Evolutionary conservation across 129 eudicot genomes (phyloP), one percentile per base, ranked within the genome.

Genomic region (Flaveria trinervia): DNA sequence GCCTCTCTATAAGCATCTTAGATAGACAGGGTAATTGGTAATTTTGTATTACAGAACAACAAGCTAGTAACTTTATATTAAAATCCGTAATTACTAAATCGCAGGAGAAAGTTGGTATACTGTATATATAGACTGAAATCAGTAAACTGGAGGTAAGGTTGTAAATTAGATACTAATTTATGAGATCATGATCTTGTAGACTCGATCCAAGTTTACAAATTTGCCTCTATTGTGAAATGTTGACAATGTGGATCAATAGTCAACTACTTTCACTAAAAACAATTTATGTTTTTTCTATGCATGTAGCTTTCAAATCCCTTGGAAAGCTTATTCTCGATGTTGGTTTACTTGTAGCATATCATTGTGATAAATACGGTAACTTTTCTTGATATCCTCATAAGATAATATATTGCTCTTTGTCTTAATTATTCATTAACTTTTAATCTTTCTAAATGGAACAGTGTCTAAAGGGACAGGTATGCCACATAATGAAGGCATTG

Each of bases 301-400:
- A 15, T 82, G 84, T 79, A 92, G 96, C 94, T 56, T 93, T 93
- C 49, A 93, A 93, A 83, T 83, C 90, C 23, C 88, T 93, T 66
- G 98, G 98, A 70, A 87, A 86, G 92, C 82, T 93, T 87, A 88
- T 93, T 72, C 79, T 88, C 33, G 96, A 93, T 77, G 96, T 93
- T 17, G 98, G 98, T 36, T 77, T 90, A 78, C 77, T 93, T 72
- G 83, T 93, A 61, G 98, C 96, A 39, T 77, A 81, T 86, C 98
- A 93, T 48, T 93, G 98, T 79, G 98, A 93, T 85, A 85, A 74
- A 77, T 92, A 88, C 59, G 96, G 98, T 92, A 83, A 70, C 65
- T 62, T 54, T 68, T 45, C 5, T 68, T 45, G 26, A 64, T 25
- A 15, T 72, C 39, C 56, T 15, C 26, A 51, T 13, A 23, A 5